Evolutionary conservation across 2,329 filamentous ascomycete species (phyloP).

Genomic region (Aspergillus novoparasiticus): DNA sequence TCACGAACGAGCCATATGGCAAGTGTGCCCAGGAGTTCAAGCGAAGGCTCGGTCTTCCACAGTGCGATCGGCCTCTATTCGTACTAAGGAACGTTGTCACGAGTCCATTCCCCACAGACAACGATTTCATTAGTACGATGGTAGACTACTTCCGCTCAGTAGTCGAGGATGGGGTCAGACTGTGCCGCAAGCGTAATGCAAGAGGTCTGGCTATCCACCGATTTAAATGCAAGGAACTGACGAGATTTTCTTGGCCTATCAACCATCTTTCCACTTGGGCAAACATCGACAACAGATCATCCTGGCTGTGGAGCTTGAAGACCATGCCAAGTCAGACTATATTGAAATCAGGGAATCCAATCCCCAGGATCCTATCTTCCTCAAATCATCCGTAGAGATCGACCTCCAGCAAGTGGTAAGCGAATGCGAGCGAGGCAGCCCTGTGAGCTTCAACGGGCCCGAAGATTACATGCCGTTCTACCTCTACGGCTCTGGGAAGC

Average conservation of each 20-base stretch:
- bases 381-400: conserved; percentile 1
- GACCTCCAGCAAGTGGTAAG: background rate
- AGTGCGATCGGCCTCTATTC: conserved; percentile 43
- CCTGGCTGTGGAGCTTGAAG: background rate
- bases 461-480: conserved; percentile 47
- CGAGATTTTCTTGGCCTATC: conserved; percentile 14
- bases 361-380: background rate
- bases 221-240: conserved; percentile 32
- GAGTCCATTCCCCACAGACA: conserved; percentile 33
- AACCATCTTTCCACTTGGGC: background rate
- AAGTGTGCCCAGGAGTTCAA: conserved; percentile 47
- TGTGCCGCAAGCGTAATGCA: conserved; percentile 8
- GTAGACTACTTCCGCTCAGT: conserved; percentile 4
- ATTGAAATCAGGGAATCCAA: background rate
- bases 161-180: conserved; percentile 11
- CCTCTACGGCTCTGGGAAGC: conserved; percentile 42
- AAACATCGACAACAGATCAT: background rate
- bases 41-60: conserved; percentile 36
- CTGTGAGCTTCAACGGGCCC: conserved; percentile 24
- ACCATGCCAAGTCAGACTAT: background rate
- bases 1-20: conserved; percentile 45
- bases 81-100: conserved; percentile 54
- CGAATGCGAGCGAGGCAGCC: background rate
- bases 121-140: conserved; percentile 10
- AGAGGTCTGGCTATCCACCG: background rate